A percentile compares a stretch with the other conserved stretches of the same genome.
phyloP scores from a whole-genome alignment of 495 filamentous ascomycete genomes.

The Aspergillus ellipticus region DNA sequence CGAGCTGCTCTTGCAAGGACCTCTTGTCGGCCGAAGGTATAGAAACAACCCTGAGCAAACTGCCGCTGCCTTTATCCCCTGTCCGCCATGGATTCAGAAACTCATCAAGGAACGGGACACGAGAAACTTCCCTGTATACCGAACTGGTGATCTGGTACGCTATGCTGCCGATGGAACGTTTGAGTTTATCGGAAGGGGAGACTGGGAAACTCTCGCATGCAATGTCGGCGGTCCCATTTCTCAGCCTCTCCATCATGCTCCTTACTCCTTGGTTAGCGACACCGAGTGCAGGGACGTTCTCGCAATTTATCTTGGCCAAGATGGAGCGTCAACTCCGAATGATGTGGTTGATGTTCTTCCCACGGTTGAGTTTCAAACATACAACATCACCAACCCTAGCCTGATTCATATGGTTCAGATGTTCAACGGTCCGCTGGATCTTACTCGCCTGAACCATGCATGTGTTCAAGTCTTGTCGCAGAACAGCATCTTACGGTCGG shows the following conservation, averaged over 20 bases:
- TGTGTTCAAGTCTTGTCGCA: background rate
- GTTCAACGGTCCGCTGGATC: constrained; percentile 3
- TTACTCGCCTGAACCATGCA: background rate
- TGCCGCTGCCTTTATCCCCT: constrained; percentile 39
- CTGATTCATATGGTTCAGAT: background rate
- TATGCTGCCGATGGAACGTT: constrained; percentile 42
- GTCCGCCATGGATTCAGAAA: constrained; percentile 18
- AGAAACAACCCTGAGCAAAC: constrained; percentile 41
- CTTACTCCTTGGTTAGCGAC: constrained; percentile 10
- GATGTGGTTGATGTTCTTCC: constrained; percentile 19
- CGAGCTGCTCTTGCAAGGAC: constrained; percentile 58
- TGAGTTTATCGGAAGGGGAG: constrained; percentile 47
- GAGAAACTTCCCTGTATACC: constrained; percentile 29
- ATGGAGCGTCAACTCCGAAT: background rate
- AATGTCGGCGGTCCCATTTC: background rate
- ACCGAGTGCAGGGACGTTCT: background rate
- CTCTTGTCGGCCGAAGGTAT: constrained; percentile 50
- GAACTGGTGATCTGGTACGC: constrained; percentile 46
- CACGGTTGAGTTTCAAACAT: constrained; percentile 10
- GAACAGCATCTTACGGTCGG: constrained; percentile 6
- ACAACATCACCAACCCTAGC: constrained; percentile 18
- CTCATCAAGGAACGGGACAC: background rate
- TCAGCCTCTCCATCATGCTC: background rate
- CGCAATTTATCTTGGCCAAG: background rate
- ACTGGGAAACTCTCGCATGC: constrained; percentile 16